Evolutionary conservation across 2,329 filamentous ascomycete genomes (phyloP).

Genomic region (Fusarium protoensiforme): DNA sequence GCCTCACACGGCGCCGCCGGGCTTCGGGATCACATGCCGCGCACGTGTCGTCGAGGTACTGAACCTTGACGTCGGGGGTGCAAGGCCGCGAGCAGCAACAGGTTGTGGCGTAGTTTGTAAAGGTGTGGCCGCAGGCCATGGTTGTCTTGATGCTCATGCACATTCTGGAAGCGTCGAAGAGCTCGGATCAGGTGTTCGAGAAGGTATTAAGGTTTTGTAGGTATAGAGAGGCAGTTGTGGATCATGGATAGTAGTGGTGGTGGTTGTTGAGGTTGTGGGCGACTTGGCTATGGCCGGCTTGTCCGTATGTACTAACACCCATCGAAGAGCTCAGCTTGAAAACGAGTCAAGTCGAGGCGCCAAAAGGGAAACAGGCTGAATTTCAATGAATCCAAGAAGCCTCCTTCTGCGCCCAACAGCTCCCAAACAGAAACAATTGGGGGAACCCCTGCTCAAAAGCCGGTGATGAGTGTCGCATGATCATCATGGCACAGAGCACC

Average conservation of each 20-base stretch:
- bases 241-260: background rate
- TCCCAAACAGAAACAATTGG: slow-evolving; percentile 2
- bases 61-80: slow-evolving; percentile 20
- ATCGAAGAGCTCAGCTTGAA: slow-evolving; percentile 1
- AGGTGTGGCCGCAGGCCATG: slow-evolving; percentile 43
- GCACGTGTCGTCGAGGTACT: slow-evolving; percentile 50
- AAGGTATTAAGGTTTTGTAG: background rate
- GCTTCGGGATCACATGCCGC: slow-evolving; percentile 49
- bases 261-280: background rate
- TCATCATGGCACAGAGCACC: slow-evolving; percentile 28
- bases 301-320: slow-evolving; percentile 5
- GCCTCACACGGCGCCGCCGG: slow-evolving; percentile 38
- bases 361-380: background rate
- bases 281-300: background rate
- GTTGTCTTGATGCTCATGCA: slow-evolving; percentile 39
- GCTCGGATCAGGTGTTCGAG: background rate
- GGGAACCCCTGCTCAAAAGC: slow-evolving; percentile 27
- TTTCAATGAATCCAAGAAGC: slow-evolving; percentile 9
- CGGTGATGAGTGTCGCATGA: slow-evolving; percentile 33
- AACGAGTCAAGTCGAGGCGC: background rate
- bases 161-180: slow-evolving; percentile 22
- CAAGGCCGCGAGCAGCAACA: slow-evolving; percentile 19
- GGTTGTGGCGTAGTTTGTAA: slow-evolving; percentile 25
- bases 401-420: slow-evolving; percentile 12
- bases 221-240: background rate